Evolutionary conservation across 2,329 filamentous ascomycete species (phyloP).

Genomic region (Fusarium phyllophilum): DNA sequence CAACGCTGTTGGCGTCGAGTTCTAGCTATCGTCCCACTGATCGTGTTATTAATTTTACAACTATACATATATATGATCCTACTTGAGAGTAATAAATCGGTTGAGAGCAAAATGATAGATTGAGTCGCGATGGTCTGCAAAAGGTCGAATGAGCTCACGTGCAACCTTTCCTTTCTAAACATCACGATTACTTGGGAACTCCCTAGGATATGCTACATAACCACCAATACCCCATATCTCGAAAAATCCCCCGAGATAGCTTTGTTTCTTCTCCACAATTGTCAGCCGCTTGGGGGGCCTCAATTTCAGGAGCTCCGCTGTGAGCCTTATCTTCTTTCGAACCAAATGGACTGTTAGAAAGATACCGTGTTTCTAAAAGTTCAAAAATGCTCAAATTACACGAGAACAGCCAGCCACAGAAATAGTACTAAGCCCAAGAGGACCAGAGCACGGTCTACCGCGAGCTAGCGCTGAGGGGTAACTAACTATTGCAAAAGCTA

Average conservation of each 20-base stretch:
- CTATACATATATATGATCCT: background rate
- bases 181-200: too few relatives aligned
- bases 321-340: background rate
- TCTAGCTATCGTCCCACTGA: background rate
- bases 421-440: background rate
- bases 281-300: background rate
- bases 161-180: background rate
- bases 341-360: background rate
- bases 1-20: background rate
- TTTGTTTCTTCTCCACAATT: background rate
- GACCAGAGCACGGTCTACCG: background rate
- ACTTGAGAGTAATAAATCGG: rapidly evolving
- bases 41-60: background rate
- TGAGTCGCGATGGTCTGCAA: too few relatives aligned
- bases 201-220: rapidly evolving
- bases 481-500: background rate
- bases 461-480: background rate
- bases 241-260: background rate
- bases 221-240: too few relatives aligned
- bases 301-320: background rate
- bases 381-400: background rate
- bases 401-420: background rate
- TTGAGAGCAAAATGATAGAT: background rate
- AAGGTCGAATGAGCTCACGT: background rate
- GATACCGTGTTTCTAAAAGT: background rate